Conservation (phyloP, 1,284 basidiomycete genomes). For the Pulchroboletus neoregius region DNA sequence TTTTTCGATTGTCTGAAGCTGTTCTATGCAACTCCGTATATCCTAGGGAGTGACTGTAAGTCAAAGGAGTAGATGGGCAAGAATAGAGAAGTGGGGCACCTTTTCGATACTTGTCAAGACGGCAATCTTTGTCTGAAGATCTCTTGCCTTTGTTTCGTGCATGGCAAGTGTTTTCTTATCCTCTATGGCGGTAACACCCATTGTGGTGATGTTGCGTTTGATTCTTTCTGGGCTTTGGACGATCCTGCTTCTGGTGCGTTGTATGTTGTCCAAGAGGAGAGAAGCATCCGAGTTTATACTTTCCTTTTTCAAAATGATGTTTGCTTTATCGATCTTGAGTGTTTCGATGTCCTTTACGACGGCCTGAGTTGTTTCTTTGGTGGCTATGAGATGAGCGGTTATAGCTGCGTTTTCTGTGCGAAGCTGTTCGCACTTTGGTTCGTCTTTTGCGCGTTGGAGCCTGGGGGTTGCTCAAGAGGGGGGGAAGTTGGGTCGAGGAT, state of each 20-base stretch:
- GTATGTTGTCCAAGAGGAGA: slow-evolving; percentile 55
- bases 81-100: slow-evolving; percentile 34
- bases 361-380: slow-evolving; percentile 60
- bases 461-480: slow-evolving; percentile 35
- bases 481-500: neutral
- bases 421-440: slow-evolving; percentile 62
- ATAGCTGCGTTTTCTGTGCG: slow-evolving; percentile 59
- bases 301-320: slow-evolving; percentile 60
- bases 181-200: slow-evolving; percentile 58
- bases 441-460: slow-evolving; percentile 63
- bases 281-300: slow-evolving; percentile 53
- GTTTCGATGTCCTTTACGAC: slow-evolving; percentile 58
- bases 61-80: neutral
- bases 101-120: slow-evolving; percentile 73
- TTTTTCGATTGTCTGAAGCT: slow-evolving; percentile 67
- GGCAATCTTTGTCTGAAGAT: slow-evolving; percentile 70
- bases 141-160: slow-evolving; percentile 69
- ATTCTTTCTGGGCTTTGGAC: slow-evolving; percentile 87
- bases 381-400: slow-evolving; percentile 59
- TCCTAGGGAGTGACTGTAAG: slow-evolving; percentile 45
- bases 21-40: slow-evolving; percentile 61
- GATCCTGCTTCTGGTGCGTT: slow-evolving; percentile 64
- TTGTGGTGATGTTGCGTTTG: slow-evolving; percentile 70
- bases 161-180: slow-evolving; percentile 57
- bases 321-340: slow-evolving; percentile 64